Evolutionary conservation across 2,329 filamentous ascomycete genomes (phyloP).

Genomic region (Aspergillus fructus): DNA sequence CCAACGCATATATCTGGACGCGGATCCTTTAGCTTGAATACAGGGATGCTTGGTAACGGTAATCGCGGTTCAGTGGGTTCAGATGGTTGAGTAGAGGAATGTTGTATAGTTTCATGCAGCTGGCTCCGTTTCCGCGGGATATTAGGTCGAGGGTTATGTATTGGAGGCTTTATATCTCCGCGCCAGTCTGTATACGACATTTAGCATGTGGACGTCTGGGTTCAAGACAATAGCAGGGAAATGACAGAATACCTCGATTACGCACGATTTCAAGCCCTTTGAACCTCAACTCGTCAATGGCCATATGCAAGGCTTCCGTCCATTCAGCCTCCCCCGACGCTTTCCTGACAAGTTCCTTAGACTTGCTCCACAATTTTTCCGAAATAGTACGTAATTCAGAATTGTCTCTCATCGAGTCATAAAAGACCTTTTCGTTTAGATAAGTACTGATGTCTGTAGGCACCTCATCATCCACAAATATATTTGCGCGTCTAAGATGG

Average conservation of each 20-base stretch:
- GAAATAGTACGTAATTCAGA: background rate
- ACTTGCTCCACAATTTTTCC: constrained; percentile 2
- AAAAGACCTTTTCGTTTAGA: background rate
- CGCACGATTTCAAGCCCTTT: background rate
- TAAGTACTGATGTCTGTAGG: constrained; percentile 3
- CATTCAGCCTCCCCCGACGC: constrained; percentile 6
- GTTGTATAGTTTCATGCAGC: no score
- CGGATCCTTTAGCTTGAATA: no score
- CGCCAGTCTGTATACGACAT: background rate
- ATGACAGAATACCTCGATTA: background rate
- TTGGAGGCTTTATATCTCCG: constrained; percentile 7
- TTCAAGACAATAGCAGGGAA: background rate
- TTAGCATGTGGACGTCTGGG: background rate
- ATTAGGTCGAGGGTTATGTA: background rate
- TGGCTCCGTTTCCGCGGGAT: no score
- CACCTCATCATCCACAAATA: constrained; percentile 4
- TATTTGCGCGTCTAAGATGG: constrained; percentile 7
- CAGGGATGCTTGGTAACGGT: no score
- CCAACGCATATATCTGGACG: no score
- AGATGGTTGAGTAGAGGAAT: no score
- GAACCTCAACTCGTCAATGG: constrained; percentile 4
- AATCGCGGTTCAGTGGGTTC: no score
- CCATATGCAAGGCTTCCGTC: constrained; percentile 6
- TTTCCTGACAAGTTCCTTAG: constrained; percentile 4
- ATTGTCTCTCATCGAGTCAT: background rate